phyloP scores from a whole-genome alignment of 305 asterid species.

The Striga hermonthica region DNA sequence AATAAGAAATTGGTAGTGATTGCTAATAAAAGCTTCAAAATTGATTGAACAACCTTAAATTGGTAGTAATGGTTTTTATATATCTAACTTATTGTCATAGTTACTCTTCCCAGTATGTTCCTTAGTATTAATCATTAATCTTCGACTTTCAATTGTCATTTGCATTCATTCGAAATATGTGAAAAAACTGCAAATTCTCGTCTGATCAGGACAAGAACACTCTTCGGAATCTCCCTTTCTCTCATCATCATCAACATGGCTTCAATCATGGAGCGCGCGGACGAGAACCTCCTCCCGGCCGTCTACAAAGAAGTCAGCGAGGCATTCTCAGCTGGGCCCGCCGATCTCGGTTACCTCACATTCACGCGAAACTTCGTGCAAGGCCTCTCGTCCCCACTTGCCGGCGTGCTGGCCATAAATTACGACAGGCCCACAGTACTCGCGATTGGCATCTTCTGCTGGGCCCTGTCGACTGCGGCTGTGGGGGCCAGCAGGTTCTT shows the following conservation, averaged over 20 bases:
- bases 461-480: slow-evolving; percentile 96
- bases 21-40: no score
- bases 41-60: no score
- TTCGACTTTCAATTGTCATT: no score
- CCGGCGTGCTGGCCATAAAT: slow-evolving; percentile 76
- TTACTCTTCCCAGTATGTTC: no score
- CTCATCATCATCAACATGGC: slow-evolving; percentile 91
- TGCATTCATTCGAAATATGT: no score
- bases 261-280: slow-evolving; percentile 97
- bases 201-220: slow-evolving; percentile 47
- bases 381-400: slow-evolving; percentile 88
- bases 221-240: slow-evolving; percentile 84
- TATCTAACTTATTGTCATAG: no score
- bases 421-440: slow-evolving; percentile 91
- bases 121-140: no score
- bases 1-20: no score
- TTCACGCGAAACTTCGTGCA: slow-evolving; percentile 72
- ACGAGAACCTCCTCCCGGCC: slow-evolving; percentile 94
- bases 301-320: slow-evolving; percentile 98
- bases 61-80: no score
- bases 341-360: slow-evolving; percentile 95
- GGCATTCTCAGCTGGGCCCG: slow-evolving; percentile 85
- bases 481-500: slow-evolving; percentile 84
- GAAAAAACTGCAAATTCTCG: no score
- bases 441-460: slow-evolving; percentile 78